A percentile compares a stretch with the other conserved stretches of the same genome.
phyloP scores from a whole-genome alignment of 108 stramenopile genomes.

The Nannochloropsis salina region DNA sequence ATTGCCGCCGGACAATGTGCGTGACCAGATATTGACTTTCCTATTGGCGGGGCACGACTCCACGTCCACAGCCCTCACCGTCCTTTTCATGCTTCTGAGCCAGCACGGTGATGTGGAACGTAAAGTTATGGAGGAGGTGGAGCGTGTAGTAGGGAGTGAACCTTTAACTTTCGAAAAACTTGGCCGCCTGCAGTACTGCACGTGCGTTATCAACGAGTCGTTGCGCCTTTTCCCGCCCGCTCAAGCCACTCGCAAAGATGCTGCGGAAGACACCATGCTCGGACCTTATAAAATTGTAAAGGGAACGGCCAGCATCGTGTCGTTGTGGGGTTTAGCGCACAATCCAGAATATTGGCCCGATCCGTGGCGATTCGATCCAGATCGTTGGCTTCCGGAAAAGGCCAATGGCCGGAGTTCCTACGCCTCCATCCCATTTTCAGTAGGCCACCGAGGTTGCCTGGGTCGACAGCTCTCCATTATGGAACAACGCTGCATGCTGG shows the following conservation, averaged over 20 bases:
- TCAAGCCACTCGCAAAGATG: slow-evolving; percentile 13
- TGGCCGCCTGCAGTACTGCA: slow-evolving; percentile 11
- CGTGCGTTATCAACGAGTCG: background rate
- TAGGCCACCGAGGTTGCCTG: slow-evolving; percentile 6
- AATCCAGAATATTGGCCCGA: background rate
- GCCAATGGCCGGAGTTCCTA: background rate
- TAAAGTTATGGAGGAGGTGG: background rate
- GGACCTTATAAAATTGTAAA: background rate
- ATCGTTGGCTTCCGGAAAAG: background rate
- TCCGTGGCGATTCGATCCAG: background rate
- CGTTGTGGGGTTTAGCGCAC: background rate
- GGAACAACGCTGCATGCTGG: background rate
- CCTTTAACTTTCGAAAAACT: background rate
- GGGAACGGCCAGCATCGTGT: background rate
- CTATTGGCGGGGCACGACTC: slow-evolving; percentile 5
- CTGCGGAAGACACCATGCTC: background rate
- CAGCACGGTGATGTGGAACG: slow-evolving; percentile 14
- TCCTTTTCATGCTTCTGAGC: slow-evolving; percentile 17
- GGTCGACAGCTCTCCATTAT: background rate
- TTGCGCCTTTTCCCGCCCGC: background rate
- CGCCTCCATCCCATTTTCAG: background rate
- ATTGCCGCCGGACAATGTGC: slow-evolving; percentile 4
- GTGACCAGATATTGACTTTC: background rate
- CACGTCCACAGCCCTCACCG: background rate
- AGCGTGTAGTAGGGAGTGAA: background rate